Base-by-base conservation (phyloP, 2,329 filamentous ascomycete species). In the Nothophoma quercina region DNA sequence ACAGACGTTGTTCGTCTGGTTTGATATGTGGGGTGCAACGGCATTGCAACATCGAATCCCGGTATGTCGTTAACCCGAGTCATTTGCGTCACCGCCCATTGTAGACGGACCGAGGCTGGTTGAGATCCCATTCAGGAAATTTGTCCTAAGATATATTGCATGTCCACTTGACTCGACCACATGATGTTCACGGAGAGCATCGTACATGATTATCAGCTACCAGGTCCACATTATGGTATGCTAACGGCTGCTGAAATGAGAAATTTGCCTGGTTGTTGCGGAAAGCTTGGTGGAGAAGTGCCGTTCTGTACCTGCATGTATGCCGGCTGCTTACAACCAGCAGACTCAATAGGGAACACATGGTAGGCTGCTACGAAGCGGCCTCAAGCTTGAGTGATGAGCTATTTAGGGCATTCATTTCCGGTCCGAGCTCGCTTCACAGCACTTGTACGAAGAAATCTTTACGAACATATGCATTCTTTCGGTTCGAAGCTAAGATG, bases 11-110 rank as follows among this genome's bases (percentile, higher is more conserved):
- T n/a, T n/a, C n/a, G n/a, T n/a, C n/a, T n/a, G n/a, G n/a, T n/a
- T n/a, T n/a, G n/a, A 33, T 4, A 19, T 43, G 21, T 33, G 38
- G 32, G 42, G 26, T 36, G 38, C 26, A 16, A 25, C 16, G 32
- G 35, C 7, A 61, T 61, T 50, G 43, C 59, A 55, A 53, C 47
- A 57, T 57, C 43, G 25, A 12, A 52, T 33, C 56, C 58, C 13
- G 55, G 55, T 30, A 55, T 58, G 55, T 48, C 55, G 55, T 36
- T 33, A 59, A 51, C 43, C 47, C 38, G 38, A 57, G 26, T 53
- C 33, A 19, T 13, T 22, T 40, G 25, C 21, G 28, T 55, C 16
- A 42, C 5, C 42, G 23, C 39, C 22, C 10, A 15, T 18, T 22
- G 21, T 7, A 15, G 45, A 41, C 30, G 19, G 28, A 23, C 46